These are phyloP conservation scores for Nitzschia sp. DNA, from an alignment of 108 stramenopile genomes.

Conservation along the genomic window DNA sequence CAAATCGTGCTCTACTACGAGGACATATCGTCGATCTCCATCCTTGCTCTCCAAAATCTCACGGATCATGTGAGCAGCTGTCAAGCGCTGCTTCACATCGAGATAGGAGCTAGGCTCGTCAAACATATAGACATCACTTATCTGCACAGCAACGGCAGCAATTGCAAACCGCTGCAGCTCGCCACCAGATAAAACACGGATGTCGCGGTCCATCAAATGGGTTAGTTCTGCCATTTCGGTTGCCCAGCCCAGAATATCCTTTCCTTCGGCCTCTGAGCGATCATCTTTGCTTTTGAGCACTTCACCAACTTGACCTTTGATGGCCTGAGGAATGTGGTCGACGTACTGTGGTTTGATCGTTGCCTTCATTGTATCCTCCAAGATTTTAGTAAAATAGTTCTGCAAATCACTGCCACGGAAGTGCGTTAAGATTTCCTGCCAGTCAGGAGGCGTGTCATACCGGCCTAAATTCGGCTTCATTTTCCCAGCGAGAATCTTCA, in stretches of 20 bases:
- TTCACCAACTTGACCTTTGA: constrained; percentile 86
- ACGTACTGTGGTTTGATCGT: constrained; percentile 99
- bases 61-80: constrained; percentile 96
- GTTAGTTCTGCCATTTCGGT: constrained; percentile 80
- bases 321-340: constrained; percentile 95
- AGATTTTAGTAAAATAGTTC: constrained; percentile 98
- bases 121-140: constrained; percentile 99
- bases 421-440: constrained; percentile 96
- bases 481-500: constrained; percentile 97
- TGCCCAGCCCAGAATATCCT: constrained; percentile 79
- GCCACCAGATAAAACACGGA: constrained; percentile 93
- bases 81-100: constrained; percentile 98
- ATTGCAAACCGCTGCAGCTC: constrained; percentile 99
- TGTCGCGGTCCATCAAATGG: constrained; percentile 93
- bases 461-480: constrained; percentile 98
- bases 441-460: constrained; percentile 94
- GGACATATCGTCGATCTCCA: constrained; percentile 86
- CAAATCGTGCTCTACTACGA: constrained; percentile 99
- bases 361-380: constrained; percentile 98
- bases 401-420: constrained; percentile 98
- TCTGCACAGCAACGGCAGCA: constrained; percentile 88
- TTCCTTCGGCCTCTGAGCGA: constrained; percentile 63
- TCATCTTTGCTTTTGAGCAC: constrained; percentile 91
- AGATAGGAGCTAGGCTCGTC: constrained; percentile 99
- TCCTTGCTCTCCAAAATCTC: constrained; percentile 74